Percentiles rank a stretch among this genome's conserved stretches.
Evolutionary conservation across 768 basidiomycete species (phyloP).

Genomic region (Boletales sp.): DNA sequence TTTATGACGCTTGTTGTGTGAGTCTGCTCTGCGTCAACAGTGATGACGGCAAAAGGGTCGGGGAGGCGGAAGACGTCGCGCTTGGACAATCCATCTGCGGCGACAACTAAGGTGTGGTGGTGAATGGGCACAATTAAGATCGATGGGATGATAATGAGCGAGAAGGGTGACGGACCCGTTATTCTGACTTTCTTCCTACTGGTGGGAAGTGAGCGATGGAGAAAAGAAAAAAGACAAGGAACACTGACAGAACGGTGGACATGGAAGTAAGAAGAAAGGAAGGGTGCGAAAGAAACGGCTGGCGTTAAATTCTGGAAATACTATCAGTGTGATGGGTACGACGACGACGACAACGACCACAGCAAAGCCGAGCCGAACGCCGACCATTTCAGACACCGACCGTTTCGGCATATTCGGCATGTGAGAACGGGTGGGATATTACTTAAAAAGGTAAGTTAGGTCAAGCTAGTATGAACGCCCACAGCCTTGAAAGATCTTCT

Average conservation of each 20-base stretch:
- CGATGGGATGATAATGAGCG: background rate
- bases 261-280: slow-evolving; percentile 14
- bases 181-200: slow-evolving; percentile 74
- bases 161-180: slow-evolving; percentile 49
- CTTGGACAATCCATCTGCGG: slow-evolving; percentile 90
- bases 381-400: slow-evolving; percentile 32
- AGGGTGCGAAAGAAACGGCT: background rate
- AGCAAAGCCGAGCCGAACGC: slow-evolving; percentile 5
- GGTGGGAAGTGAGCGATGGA: slow-evolving; percentile 11
- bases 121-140: background rate
- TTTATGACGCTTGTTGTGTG: slow-evolving; percentile 96
- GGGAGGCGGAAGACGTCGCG: slow-evolving; percentile 95
- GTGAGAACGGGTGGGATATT: too few species aligned
- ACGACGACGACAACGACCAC: slow-evolving; percentile 13
- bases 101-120: slow-evolving; percentile 62
- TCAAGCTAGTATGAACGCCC: background rate
- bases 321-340: slow-evolving; percentile 1
- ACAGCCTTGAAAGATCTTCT: background rate
- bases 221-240: background rate
- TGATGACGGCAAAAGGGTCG: slow-evolving; percentile 97
- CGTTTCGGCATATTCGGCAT: slow-evolving; percentile 18
- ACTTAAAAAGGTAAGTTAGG: too few species aligned
- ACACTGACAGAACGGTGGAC: slow-evolving; percentile 29
- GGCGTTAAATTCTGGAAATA: background rate
- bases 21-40: slow-evolving; percentile 96